A percentile compares a stretch with the other conserved stretches of the same genome.
These are phyloP conservation scores for Eucalyptus leucophloia DNA, from an alignment of 345 rosid genomes.

Conservation along the genomic window DNA sequence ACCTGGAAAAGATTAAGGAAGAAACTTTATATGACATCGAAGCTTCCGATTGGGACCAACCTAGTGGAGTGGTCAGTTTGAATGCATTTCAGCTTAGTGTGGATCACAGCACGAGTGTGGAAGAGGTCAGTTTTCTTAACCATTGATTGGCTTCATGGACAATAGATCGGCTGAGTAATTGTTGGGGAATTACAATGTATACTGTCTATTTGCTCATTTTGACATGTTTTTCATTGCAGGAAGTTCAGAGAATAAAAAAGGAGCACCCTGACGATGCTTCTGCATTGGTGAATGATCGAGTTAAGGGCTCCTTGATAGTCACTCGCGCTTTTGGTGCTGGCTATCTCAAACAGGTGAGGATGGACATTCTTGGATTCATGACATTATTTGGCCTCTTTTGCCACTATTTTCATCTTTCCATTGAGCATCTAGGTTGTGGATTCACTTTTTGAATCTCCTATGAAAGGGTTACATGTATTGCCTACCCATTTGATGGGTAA, in stretches of 20 bases:
- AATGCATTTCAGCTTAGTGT: slow-evolving; percentile 58
- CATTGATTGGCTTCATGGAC: background rate
- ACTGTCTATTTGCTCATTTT: background rate
- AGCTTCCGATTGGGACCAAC: slow-evolving; percentile 22
- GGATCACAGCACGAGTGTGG: slow-evolving; percentile 82
- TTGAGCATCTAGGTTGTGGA: background rate
- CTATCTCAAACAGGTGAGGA: slow-evolving; percentile 72
- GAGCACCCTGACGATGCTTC: slow-evolving; percentile 79
- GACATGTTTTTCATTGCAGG: slow-evolving; percentile 25
- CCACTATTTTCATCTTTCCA: background rate
- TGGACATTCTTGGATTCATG: background rate
- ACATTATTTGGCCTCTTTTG: background rate
- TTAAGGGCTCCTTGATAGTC: slow-evolving; percentile 88
- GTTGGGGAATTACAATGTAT: background rate
- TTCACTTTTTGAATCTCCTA: background rate
- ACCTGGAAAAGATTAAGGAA: slow-evolving; percentile 80
- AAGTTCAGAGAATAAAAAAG: slow-evolving; percentile 64
- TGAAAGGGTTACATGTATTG: background rate
- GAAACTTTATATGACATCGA: slow-evolving; percentile 68
- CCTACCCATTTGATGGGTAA: background rate
- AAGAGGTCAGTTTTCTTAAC: slow-evolving; percentile 39
- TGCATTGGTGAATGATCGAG: slow-evolving; percentile 69
- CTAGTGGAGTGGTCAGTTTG: slow-evolving; percentile 10
- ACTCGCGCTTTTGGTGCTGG: slow-evolving; percentile 98
- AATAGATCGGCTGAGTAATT: background rate